Conservation (phyloP, 768 basidiomycete genomes). For the Cyclocybe aegerita region DNA sequence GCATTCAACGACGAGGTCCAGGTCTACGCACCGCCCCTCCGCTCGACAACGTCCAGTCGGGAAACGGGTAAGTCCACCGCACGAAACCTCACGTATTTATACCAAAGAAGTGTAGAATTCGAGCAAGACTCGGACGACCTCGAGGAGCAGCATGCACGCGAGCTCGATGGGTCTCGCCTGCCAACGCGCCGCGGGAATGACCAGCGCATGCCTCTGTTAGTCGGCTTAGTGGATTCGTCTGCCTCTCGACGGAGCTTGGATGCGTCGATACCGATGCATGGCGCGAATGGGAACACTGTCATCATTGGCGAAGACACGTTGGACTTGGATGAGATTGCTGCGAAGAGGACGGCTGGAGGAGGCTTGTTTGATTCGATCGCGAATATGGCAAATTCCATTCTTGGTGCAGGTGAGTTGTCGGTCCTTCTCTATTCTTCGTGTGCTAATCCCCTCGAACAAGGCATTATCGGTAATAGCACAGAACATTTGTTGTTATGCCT, state of each 20-base stretch:
- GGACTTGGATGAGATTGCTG: constrained; percentile 72
- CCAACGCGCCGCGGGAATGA: constrained; percentile 35
- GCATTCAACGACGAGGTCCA: constrained; percentile 71
- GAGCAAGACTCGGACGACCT: constrained; percentile 85
- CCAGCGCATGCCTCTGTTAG: constrained; percentile 72
- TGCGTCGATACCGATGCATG: constrained; percentile 46
- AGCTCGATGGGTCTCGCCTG: constrained; percentile 25
- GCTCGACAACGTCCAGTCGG: constrained; percentile 74
- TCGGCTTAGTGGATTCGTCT: constrained; percentile 73
- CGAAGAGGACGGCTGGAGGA: constrained; percentile 66
- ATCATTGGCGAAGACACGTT: constrained; percentile 37
- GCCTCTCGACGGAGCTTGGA: constrained; percentile 58
- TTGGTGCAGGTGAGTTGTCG: constrained; percentile 75
- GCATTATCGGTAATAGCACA: constrained; percentile 63
- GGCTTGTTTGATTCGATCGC: constrained; percentile 78
- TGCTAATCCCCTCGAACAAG: constrained; percentile 30
- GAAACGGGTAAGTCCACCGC: constrained; percentile 68
- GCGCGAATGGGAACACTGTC: constrained; percentile 31
- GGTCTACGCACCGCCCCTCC: constrained; percentile 64
- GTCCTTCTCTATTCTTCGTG: constrained; percentile 14
- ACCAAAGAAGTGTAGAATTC: constrained; percentile 51
- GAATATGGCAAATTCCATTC: constrained; percentile 95
- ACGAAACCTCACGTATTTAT: constrained; percentile 1
- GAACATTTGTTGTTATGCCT: neutral
- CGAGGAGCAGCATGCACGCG: constrained; percentile 44